These are phyloP conservation scores for Drechslerella coelobrocha DNA, from an alignment of 2,329 filamentous ascomycete genomes.

Conservation along the genomic window DNA sequence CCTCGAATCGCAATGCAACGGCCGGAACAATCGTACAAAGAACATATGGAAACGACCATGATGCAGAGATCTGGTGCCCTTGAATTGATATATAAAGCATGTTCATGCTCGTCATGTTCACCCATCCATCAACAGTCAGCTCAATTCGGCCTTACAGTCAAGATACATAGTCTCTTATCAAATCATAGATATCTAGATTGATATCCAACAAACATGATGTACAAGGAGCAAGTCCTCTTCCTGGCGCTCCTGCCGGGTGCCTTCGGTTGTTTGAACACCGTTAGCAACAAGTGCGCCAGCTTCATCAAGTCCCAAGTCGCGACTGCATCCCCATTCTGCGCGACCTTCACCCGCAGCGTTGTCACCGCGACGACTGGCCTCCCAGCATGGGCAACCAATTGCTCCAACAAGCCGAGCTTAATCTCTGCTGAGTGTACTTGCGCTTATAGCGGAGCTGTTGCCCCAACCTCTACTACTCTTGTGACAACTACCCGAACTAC, in stretches of 20 bases:
- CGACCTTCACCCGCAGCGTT: constrained; percentile 56
- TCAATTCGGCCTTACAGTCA: constrained; percentile 1
- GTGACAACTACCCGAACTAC: constrained; percentile 19
- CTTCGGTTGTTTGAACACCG: constrained; percentile 56
- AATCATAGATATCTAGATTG: not conserved
- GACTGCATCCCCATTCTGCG: constrained; percentile 57
- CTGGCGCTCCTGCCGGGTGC: constrained; percentile 53
- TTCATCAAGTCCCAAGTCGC: constrained; percentile 56
- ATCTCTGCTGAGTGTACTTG: constrained; percentile 47
- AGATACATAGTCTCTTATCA: not conserved
- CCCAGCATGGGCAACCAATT: constrained; percentile 62
- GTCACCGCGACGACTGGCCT: constrained; percentile 46
- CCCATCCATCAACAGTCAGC: not conserved
- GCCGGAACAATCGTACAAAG: constrained; percentile 10
- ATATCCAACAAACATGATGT: constrained; percentile 14
- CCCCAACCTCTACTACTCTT: constrained; percentile 24
- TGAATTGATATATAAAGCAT: constrained; percentile 22
- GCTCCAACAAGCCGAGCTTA: constrained; percentile 42
- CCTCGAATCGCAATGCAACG: constrained; percentile 37
- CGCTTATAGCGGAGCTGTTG: constrained; percentile 26
- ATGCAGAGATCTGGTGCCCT: not conserved
- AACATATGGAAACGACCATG: not conserved
- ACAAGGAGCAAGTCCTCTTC: constrained; percentile 48
- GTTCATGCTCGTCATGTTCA: not conserved
- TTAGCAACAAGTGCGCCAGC: constrained; percentile 56